Percentiles rank a stretch among this genome's conserved stretches.
phyloP scores from a whole-genome alignment of 1,139 yeast genomes.

The Sugiyamaella novakii region DNA sequence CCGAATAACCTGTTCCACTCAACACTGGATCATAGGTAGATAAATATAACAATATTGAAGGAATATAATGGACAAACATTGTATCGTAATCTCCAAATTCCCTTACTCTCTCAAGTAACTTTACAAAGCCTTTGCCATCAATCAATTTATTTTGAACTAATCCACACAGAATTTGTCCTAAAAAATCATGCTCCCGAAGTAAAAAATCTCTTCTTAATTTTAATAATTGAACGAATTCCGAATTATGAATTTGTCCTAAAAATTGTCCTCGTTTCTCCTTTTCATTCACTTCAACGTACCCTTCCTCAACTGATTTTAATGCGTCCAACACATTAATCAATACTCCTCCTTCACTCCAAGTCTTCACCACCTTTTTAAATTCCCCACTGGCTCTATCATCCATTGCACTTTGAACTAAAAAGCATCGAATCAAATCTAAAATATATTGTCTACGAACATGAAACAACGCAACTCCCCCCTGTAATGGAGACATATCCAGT shows the following conservation, averaged over 20 bases:
- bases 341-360: slow-evolving; percentile 10
- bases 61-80: slow-evolving; percentile 64
- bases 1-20: slow-evolving; percentile 18
- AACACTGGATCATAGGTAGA: slow-evolving; percentile 28
- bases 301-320: slow-evolving; percentile 58
- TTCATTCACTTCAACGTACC: slow-evolving; percentile 59
- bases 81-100: slow-evolving; percentile 60
- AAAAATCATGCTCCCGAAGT: slow-evolving; percentile 65
- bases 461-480: slow-evolving; percentile 71
- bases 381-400: slow-evolving; percentile 5
- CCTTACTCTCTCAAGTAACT: slow-evolving; percentile 48
- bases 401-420: slow-evolving; percentile 43
- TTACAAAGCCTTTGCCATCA: slow-evolving; percentile 47
- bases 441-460: slow-evolving; percentile 71
- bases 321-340: slow-evolving; percentile 50
- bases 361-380: slow-evolving; percentile 8
- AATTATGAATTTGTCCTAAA: slow-evolving; percentile 51
- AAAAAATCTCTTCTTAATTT: slow-evolving; percentile 64
- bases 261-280: slow-evolving; percentile 67
- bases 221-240: slow-evolving; percentile 56
- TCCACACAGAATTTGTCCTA: slow-evolving; percentile 60
- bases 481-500: slow-evolving; percentile 59
- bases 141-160: slow-evolving; percentile 28
- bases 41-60: slow-evolving; percentile 48
- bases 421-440: slow-evolving; percentile 66